A percentile compares a stretch with the other conserved stretches of the same genome.
Evolutionary conservation across 208 protist species (phyloP).

Genomic region (Leishmania gerbilli): DNA sequence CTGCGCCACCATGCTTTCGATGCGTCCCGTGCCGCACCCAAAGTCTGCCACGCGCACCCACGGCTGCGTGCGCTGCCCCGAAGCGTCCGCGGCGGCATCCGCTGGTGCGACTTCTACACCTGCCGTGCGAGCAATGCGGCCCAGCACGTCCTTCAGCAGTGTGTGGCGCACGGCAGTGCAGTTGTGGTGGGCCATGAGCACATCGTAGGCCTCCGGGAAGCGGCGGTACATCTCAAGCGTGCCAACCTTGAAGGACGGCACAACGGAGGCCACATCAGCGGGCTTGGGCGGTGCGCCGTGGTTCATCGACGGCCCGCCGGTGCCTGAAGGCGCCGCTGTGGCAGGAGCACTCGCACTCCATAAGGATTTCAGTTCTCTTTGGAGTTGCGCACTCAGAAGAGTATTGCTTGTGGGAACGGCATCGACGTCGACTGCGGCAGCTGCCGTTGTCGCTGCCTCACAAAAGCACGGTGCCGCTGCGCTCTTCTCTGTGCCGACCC

Average conservation of each 20-base stretch:
- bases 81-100: background rate
- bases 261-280: constrained; percentile 13
- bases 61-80: constrained; percentile 6
- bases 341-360: constrained; percentile 27
- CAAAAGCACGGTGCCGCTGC: background rate
- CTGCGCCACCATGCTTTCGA: constrained; percentile 55
- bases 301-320: background rate
- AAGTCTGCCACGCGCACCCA: constrained; percentile 67
- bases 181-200: constrained; percentile 77
- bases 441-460: background rate
- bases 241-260: constrained; percentile 80
- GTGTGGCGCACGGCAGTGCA: constrained; percentile 46
- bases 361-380: constrained; percentile 23
- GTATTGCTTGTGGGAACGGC: constrained; percentile 12
- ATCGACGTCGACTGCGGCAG: constrained; percentile 1
- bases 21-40: constrained; percentile 83
- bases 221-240: constrained; percentile 82
- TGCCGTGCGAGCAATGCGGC: constrained; percentile 20
- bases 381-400: constrained; percentile 29
- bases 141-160: constrained; percentile 53
- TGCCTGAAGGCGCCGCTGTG: background rate
- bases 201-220: constrained; percentile 77
- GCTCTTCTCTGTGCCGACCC: background rate
- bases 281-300: background rate
- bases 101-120: background rate